phyloP scores from a whole-genome alignment of 306 rosid genomes.

The Rosa rugosa region DNA sequence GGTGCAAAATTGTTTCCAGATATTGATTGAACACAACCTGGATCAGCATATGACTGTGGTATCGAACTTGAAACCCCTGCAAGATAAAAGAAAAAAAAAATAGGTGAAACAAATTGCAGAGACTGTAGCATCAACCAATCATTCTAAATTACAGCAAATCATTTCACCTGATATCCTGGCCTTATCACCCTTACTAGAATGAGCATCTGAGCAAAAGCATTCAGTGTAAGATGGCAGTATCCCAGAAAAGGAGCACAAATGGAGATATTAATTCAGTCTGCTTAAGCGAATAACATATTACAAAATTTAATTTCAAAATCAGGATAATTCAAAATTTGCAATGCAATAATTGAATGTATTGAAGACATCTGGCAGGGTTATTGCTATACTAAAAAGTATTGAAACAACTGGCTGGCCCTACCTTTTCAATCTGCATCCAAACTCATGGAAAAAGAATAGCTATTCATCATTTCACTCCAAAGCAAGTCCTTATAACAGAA shows the following conservation, averaged over 20 bases:
- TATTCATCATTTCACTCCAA: constrained; percentile 18
- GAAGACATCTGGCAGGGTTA: neutral
- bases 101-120: constrained; percentile 31
- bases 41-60: constrained; percentile 43
- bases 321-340: neutral
- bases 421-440: constrained; percentile 10
- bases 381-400: neutral
- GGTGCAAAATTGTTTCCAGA: constrained; percentile 50
- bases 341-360: neutral
- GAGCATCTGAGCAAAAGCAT: constrained; percentile 47
- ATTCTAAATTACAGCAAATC: constrained; percentile 19
- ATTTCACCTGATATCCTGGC: constrained; percentile 41
- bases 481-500: constrained; percentile 12
- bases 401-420: constrained; percentile 14
- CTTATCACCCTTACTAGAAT: constrained; percentile 51
- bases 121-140: constrained; percentile 27
- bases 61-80: constrained; percentile 56
- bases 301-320: constrained; percentile 4
- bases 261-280: constrained; percentile 15
- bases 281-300: neutral
- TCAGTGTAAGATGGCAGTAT: constrained; percentile 31
- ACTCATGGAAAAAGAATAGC: constrained; percentile 1
- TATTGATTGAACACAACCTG: constrained; percentile 44
- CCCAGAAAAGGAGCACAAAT: constrained; percentile 17
- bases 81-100: constrained; percentile 21